phyloP scores from a whole-genome alignment of 495 filamentous ascomycete species.

The Aeminium ludgeri region DNA sequence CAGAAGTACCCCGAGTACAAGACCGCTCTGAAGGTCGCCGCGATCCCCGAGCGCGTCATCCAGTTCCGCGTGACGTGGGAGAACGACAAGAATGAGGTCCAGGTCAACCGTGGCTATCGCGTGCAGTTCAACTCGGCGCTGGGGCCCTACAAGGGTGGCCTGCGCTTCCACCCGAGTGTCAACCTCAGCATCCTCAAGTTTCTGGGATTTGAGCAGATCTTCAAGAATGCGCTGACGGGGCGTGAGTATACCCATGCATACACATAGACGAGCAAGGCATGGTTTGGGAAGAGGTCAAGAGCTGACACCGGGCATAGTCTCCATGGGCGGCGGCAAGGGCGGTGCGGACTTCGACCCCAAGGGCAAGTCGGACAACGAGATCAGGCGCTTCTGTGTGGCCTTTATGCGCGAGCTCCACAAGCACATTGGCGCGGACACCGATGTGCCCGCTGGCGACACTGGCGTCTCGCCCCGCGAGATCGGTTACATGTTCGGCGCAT shows the following conservation, averaged over 20 bases:
- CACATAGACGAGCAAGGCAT: neutral
- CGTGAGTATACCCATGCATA: constrained; percentile 38
- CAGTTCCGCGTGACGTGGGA: constrained; percentile 92
- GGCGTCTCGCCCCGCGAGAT: constrained; percentile 81
- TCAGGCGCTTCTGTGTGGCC: constrained; percentile 87
- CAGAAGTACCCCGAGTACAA: constrained; percentile 84
- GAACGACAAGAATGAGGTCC: constrained; percentile 71
- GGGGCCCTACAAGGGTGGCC: constrained; percentile 94
- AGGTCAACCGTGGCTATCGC: constrained; percentile 92
- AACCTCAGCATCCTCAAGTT: constrained; percentile 98
- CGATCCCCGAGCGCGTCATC: constrained; percentile 88
- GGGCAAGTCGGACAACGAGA: constrained; percentile 93
- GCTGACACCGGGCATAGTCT: constrained; percentile 37
- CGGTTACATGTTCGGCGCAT: constrained; percentile 89
- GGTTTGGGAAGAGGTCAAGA: neutral
- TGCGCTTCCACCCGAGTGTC: constrained; percentile 89
- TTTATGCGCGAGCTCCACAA: constrained; percentile 92
- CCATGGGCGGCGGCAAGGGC: constrained; percentile 97
- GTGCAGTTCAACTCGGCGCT: constrained; percentile 99
- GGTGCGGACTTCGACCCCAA: constrained; percentile 99
- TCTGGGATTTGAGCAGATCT: constrained; percentile 97
- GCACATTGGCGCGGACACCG: constrained; percentile 92
- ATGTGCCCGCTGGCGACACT: constrained; percentile 91
- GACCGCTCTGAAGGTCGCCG: constrained; percentile 71
- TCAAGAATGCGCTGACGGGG: constrained; percentile 98